Percentiles rank a stretch among this genome's conserved stretches.
Evolutionary conservation across 495 filamentous ascomycete genomes (phyloP).

Genomic region (Neurospora sp.): DNA sequence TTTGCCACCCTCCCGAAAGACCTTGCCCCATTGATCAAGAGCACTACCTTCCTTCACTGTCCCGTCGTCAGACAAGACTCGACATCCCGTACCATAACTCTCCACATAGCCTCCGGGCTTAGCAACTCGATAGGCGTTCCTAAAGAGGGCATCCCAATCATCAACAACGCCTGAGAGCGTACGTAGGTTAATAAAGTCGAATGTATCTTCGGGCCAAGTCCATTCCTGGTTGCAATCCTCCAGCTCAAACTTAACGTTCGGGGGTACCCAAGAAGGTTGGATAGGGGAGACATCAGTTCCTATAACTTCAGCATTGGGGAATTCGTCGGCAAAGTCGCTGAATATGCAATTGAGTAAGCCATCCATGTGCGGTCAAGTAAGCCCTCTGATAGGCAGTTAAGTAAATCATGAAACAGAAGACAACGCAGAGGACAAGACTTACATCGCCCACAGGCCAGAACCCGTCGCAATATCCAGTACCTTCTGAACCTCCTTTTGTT

Average conservation of each 20-base stretch:
- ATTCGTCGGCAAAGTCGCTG: constrained; percentile 31
- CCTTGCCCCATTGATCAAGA: constrained; percentile 21
- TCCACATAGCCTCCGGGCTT: constrained; percentile 31
- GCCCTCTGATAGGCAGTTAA: neutral
- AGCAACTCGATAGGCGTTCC: constrained; percentile 18
- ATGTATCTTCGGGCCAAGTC: constrained; percentile 37
- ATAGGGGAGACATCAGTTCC: constrained; percentile 54
- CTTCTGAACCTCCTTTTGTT: constrained; percentile 25
- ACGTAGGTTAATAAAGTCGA: constrained; percentile 57
- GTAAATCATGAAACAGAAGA: neutral
- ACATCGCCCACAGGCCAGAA: constrained; percentile 50
- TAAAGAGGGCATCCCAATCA: constrained; percentile 42
- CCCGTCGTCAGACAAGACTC: constrained; percentile 14
- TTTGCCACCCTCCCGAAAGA: constrained; percentile 12
- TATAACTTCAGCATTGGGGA: constrained; percentile 40
- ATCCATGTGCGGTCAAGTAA: neutral
- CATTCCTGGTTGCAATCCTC: constrained; percentile 45
- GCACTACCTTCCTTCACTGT: constrained; percentile 14
- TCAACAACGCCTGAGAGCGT: constrained; percentile 40
- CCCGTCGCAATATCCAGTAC: constrained; percentile 54
- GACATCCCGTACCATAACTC: constrained; percentile 11
- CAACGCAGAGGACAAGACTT: neutral
- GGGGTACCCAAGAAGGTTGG: constrained; percentile 37
- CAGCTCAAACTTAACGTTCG: constrained; percentile 41
- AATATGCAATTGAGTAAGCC: too few species aligned